Percentiles rank a stretch among this genome's conserved stretches.
Conservation (phyloP, 208 protist species). For the Wallacemonas sp. region DNA sequence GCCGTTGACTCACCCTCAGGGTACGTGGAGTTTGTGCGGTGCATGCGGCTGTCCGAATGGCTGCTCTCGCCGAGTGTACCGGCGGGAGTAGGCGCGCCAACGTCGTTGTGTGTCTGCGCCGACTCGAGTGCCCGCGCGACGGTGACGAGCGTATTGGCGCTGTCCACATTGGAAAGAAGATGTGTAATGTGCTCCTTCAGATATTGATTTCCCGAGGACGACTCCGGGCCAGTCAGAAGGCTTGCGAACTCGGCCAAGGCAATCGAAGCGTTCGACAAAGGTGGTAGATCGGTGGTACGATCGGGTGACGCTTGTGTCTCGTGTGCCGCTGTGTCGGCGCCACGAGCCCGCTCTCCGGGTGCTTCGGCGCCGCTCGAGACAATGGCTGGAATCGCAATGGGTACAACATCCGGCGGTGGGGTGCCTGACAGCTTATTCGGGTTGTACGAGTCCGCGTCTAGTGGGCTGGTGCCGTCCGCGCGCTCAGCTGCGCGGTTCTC, state of each 20-base stretch:
- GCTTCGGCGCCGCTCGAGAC: no score
- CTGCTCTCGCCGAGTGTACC: background rate
- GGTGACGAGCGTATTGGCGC: conserved; percentile 45
- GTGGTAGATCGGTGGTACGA: no score
- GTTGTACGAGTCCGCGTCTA: background rate
- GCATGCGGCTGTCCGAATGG: conserved; percentile 2
- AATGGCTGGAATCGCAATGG: no score
- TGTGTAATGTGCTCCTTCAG: conserved; percentile 60
- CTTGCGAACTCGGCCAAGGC: conserved; percentile 62
- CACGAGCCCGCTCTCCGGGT: no score
- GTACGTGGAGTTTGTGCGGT: background rate
- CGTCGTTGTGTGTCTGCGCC: background rate
- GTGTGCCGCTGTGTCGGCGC: no score
- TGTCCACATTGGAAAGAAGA: conserved; percentile 50
- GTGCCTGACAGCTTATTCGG: background rate
- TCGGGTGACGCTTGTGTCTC: no score
- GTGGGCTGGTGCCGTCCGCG: background rate
- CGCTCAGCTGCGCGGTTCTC: background rate
- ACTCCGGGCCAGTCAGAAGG: conserved; percentile 29
- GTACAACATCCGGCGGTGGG: background rate
- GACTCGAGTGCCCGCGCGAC: conserved; percentile 43
- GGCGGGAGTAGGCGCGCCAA: background rate
- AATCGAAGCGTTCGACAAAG: conserved; percentile 45
- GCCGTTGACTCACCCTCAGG: background rate
- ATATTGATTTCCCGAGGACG: conserved; percentile 13